phyloP scores from a whole-genome alignment of 345 rosid genomes.

The Geranium rotundifolium region DNA sequence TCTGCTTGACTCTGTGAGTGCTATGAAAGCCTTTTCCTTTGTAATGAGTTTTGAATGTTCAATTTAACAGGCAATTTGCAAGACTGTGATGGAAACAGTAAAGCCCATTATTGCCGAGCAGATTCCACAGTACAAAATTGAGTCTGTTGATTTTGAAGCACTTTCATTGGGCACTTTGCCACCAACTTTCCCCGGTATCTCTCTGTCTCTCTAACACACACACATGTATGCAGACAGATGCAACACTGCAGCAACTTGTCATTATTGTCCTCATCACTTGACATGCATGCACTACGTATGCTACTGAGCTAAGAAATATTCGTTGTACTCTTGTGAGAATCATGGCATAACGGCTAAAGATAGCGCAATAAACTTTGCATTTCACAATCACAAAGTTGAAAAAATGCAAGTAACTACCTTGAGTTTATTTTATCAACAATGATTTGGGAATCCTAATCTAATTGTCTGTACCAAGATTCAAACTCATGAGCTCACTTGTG shows the following conservation, averaged over 20 bases:
- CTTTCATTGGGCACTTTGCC: constrained; percentile 81
- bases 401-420: background rate
- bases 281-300: too few species aligned
- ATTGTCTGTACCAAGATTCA: too few species aligned
- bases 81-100: constrained; percentile 49
- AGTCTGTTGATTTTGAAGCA: constrained; percentile 78
- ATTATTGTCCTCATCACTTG: background rate
- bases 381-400: background rate
- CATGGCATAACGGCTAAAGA: background rate
- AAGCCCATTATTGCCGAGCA: constrained; percentile 83
- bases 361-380: background rate
- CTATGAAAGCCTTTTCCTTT: background rate
- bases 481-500: too few species aligned
- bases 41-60: constrained; percentile 11
- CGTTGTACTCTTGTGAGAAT: background rate
- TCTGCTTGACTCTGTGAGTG: constrained; percentile 8
- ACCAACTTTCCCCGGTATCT: constrained; percentile 72
- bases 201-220: background rate
- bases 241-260: background rate
- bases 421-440: too few species aligned
- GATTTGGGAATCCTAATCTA: too few species aligned
- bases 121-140: constrained; percentile 75
- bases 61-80: constrained; percentile 64
- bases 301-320: too few species aligned
- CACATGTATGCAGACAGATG: background rate